phyloP scores from a whole-genome alignment of 2,329 filamentous ascomycete genomes.

The Colletotrichum caudatum region DNA sequence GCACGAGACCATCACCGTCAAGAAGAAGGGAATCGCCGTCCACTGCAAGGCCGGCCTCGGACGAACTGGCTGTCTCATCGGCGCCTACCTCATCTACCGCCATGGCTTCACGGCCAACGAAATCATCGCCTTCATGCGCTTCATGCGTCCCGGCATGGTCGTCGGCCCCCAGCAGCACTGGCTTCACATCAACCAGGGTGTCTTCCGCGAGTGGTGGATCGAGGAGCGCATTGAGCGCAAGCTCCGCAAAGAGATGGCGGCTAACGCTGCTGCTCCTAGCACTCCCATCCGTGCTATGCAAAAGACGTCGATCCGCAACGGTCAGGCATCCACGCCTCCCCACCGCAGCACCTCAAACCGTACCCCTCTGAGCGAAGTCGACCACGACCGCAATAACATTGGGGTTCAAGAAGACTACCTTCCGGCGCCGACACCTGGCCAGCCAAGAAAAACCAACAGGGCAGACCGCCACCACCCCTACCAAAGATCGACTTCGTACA shows the following conservation, averaged over 20 bases:
- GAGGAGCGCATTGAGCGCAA: constrained; percentile 84
- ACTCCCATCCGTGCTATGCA: constrained; percentile 73
- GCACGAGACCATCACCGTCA: constrained; percentile 91
- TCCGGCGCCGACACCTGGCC: constrained; percentile 93
- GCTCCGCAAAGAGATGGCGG: constrained; percentile 69
- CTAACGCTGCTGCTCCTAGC: constrained; percentile 64
- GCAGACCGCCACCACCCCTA: constrained; percentile 83
- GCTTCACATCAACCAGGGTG: constrained; percentile 96
- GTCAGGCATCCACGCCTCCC: constrained; percentile 82
- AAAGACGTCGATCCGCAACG: constrained; percentile 70
- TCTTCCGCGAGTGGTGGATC: constrained; percentile 99
- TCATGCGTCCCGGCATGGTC: constrained; percentile 99
- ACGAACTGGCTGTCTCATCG: constrained; percentile 94
- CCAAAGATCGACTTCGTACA: constrained; percentile 65
- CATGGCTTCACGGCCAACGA: constrained; percentile 98
- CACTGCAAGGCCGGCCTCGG: constrained; percentile 99
- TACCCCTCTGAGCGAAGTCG: constrained; percentile 92
- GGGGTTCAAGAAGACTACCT: constrained; percentile 89
- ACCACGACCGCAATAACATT: constrained; percentile 78
- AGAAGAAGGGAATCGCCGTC: constrained; percentile 93
- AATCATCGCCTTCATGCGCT: constrained; percentile 97
- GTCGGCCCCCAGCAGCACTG: constrained; percentile 99
- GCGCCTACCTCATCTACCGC: constrained; percentile 96
- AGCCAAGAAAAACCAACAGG: constrained; percentile 89
- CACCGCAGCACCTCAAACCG: constrained; percentile 81